Percentiles rank a stretch among this genome's conserved stretches.
phyloP scores from a whole-genome alignment of 345 rosid genomes.

The Ailanthus altissimus region DNA sequence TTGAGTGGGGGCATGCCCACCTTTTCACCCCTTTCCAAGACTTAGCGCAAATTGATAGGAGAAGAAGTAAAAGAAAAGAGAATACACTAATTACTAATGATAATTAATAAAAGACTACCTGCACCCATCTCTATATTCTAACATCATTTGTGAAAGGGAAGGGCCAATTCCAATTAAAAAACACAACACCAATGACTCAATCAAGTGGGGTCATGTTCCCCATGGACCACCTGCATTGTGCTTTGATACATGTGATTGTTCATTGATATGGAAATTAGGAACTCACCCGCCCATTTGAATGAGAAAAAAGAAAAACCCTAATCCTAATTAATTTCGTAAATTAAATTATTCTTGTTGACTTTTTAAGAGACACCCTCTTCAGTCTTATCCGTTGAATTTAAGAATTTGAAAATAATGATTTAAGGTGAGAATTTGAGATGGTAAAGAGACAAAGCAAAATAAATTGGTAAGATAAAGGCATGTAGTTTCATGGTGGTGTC shows the following conservation, averaged over 20 bases:
- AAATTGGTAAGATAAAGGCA: background rate
- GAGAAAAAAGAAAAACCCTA: too few species aligned
- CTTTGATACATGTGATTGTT: background rate
- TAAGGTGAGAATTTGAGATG: background rate
- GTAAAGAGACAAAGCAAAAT: background rate
- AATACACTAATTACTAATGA: background rate
- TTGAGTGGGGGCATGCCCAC: background rate
- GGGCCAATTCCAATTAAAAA: too few species aligned
- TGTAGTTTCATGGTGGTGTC: background rate
- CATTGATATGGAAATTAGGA: too few species aligned
- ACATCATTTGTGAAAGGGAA: too few species aligned
- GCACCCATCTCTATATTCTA: too few species aligned
- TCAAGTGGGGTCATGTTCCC: background rate
- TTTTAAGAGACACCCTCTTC: background rate
- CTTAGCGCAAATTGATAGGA: background rate
- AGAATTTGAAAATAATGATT: background rate
- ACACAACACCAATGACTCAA: background rate
- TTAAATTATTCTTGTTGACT: conserved; percentile 22
- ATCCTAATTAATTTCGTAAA: background rate
- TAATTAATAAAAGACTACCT: too few species aligned
- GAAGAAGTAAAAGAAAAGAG: background rate
- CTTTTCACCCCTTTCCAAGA: background rate
- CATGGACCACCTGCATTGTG: conserved; percentile 3
- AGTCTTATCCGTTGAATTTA: conserved; percentile 22
- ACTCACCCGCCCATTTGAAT: too few species aligned